phyloP scores from a whole-genome alignment of 208 protist genomes.

The Wallacemonas sp. region DNA sequence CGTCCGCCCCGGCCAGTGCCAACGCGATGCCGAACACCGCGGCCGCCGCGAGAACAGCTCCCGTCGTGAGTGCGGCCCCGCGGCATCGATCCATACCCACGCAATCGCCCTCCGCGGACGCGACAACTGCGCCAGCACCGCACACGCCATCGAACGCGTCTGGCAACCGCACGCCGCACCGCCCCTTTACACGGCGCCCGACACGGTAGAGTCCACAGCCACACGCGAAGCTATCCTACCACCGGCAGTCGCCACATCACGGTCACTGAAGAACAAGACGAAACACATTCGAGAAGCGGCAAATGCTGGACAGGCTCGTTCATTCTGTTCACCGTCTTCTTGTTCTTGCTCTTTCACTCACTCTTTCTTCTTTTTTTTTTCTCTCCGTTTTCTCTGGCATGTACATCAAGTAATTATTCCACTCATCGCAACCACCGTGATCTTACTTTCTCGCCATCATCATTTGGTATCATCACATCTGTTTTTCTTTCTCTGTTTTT shows the following conservation, averaged over 20 bases:
- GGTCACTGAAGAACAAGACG: no score
- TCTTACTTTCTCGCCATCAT: not conserved
- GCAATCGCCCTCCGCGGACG: not conserved
- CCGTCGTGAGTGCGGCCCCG: no score
- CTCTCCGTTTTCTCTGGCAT: constrained; percentile 5
- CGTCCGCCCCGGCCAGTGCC: not conserved
- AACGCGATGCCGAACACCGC: not conserved
- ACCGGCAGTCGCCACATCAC: no score
- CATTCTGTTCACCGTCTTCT: no score
- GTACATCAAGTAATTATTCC: not conserved
- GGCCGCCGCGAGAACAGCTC: not conserved
- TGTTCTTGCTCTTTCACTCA: not conserved
- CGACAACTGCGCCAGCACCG: not conserved
- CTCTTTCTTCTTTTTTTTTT: constrained; percentile 7
- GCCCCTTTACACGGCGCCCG: not conserved
- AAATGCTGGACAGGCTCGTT: no score
- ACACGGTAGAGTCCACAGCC: not conserved
- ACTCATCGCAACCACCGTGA: constrained; percentile 6
- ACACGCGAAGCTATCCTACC: no score
- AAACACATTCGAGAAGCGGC: not conserved
- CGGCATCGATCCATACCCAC: constrained; percentile 5
- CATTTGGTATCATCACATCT: constrained; percentile 3
- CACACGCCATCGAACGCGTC: not conserved
- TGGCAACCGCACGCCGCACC: not conserved
- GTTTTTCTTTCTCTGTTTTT: constrained; percentile 9